Base-by-base conservation (phyloP, 1,139 yeast species). In the Nadsonia starkeyi-henricii region DNA sequence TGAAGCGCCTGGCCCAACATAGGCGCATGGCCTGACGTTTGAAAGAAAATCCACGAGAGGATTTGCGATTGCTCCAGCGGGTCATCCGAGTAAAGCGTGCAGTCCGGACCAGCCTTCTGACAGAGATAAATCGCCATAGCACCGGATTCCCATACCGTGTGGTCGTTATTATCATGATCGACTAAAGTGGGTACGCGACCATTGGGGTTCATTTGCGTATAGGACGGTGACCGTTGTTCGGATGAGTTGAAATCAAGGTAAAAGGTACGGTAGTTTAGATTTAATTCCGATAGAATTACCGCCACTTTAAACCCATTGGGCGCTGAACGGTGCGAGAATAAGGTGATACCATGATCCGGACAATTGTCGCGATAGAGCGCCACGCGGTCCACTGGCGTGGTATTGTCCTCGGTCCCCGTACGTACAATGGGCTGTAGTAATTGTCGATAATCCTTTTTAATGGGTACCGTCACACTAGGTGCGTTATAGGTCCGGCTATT, bases 261-360 rank as follows among this genome's bases (percentile, higher is more conserved):
- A 53, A 89, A 79, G 7, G 96, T 88, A 58, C 80, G 79, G 68
- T 83, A 89, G 42, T 77, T 77, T 57, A 84, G 74, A 51, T 84
- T 83, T 55, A 91, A 74, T 64, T 89, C 97, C 48, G 89, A 78
- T 52, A 91, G 71, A 43, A 88, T 83, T 47, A 88, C 88, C 20
- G 97, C 96, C 20, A 91, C 95, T 65, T 89, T 89, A 73, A 88
- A 91, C 8, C 96, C 97, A 65, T 89, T 89, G 28, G 97, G 97
- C 1, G 96, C 96, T 9, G 94, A 83, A 59, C 95, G 71, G 65
- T 89, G 96, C 20, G 93, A 81, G 60, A 89, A 86, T 47, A 89
- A 70, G 2, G 96, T 85, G 63, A 77, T 85, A 2, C 96, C 97
- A 54, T 81, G 85, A 20, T 77, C 68, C 3, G 96, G 95, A 54